Percentiles rank a stretch among this genome's conserved stretches.
Evolutionary conservation across 2,329 filamentous ascomycete species (phyloP).

Genomic region (Alternaria sp.): DNA sequence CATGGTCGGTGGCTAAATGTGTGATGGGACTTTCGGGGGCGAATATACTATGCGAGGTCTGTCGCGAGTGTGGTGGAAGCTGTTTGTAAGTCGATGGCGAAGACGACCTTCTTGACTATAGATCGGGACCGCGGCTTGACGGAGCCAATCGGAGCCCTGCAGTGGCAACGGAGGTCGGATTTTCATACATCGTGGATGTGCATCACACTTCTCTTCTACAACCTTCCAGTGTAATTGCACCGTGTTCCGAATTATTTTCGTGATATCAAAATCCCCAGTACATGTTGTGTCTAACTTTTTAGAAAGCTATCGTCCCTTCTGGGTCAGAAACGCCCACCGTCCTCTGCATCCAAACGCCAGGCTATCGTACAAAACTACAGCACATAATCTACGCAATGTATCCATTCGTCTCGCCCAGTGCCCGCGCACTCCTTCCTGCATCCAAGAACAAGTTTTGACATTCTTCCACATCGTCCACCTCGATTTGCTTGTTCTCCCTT

Average conservation of each 20-base stretch:
- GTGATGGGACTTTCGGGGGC: not conserved
- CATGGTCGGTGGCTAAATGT: not conserved
- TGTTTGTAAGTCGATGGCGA: conserved; percentile 7
- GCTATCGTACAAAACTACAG: conserved; percentile 23
- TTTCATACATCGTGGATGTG: not conserved
- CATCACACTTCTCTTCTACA: not conserved
- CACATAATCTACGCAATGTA: conserved; percentile 43
- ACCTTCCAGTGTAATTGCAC: not conserved
- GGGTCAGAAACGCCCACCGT: conserved; percentile 16
- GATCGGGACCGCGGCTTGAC: conserved; percentile 18
- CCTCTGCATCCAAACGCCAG: conserved; percentile 22
- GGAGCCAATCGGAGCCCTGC: conserved; percentile 32
- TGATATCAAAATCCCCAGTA: conserved; percentile 14
- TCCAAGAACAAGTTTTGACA: conserved; percentile 59
- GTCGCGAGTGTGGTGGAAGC: conserved; percentile 2
- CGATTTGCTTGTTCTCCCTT: conserved; percentile 57
- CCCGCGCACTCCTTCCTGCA: conserved; percentile 57
- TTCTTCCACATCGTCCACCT: conserved; percentile 65
- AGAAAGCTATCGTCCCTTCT: conserved; percentile 8
- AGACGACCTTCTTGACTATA: conserved; percentile 11
- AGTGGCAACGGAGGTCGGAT: conserved; percentile 30
- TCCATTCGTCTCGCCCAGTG: conserved; percentile 37
- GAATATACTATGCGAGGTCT: not conserved
- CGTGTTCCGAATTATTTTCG: conserved; percentile 6
- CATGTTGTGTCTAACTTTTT: conserved; percentile 19